phyloP scores from a whole-genome alignment of 768 basidiomycete genomes.

The Chalciporus sphaerocephalus region DNA sequence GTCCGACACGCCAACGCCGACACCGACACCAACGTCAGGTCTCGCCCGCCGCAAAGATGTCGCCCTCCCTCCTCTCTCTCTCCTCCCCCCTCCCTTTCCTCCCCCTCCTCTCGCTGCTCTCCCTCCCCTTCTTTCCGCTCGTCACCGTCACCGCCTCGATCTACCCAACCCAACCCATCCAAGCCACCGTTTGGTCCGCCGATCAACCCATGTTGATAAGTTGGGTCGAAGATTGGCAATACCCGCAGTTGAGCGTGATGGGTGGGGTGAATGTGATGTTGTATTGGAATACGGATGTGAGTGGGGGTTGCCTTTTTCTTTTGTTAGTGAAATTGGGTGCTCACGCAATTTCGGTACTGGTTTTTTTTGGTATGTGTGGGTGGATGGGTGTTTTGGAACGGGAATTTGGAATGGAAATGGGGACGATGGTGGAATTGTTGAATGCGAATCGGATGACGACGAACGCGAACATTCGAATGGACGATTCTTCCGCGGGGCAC shows the following conservation, averaged over 20 bases:
- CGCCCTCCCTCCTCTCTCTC: too few relatives aligned
- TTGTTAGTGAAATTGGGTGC: neutral
- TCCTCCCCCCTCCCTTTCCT: too few relatives aligned
- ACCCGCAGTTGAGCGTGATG: conserved; percentile 41
- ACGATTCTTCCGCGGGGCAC: neutral
- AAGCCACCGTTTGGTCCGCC: conserved; percentile 41
- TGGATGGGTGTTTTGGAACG: too few relatives aligned
- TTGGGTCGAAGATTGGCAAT: conserved; percentile 48
- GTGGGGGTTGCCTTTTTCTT: neutral
- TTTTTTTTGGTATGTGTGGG: too few relatives aligned
- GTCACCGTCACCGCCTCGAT: conserved; percentile 40
- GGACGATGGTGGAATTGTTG: too few relatives aligned
- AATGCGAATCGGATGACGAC: neutral
- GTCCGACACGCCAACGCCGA: too few relatives aligned
- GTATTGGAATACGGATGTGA: conserved; percentile 41
- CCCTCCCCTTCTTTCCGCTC: too few relatives aligned
- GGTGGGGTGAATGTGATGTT: conserved; percentile 45
- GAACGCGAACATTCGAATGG: neutral
- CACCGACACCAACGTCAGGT: conserved; percentile 4
- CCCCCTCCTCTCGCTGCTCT: too few relatives aligned
- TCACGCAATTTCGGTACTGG: too few relatives aligned
- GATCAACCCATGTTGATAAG: conserved; percentile 40
- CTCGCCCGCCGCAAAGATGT: too few relatives aligned
- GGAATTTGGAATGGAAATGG: too few relatives aligned
- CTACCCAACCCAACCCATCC: conserved; percentile 49